Conservation (phyloP, 139 green algal genomes). For the Coelastrella sp. region DNA sequence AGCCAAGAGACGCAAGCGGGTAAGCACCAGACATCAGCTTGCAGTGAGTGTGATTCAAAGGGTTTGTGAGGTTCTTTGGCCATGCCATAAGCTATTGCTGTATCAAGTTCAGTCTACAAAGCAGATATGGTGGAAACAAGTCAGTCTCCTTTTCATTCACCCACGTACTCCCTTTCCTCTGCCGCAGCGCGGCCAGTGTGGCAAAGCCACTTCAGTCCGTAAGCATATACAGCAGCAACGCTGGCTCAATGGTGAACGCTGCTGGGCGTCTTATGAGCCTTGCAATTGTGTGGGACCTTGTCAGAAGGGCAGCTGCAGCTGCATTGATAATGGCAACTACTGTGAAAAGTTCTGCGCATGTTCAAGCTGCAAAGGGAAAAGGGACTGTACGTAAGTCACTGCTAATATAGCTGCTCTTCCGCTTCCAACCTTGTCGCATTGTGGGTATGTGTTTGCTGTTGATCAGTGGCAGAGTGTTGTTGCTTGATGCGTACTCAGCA, state of each 20-base stretch:
- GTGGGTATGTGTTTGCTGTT: background rate
- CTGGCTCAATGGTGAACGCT: background rate
- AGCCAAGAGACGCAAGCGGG: background rate
- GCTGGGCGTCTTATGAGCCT: constrained; percentile 45
- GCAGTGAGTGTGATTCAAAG: background rate
- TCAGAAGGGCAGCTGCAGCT: constrained; percentile 56
- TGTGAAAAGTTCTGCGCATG: constrained; percentile 80
- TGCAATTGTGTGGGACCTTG: constrained; percentile 59
- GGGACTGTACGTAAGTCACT: constrained; percentile 47
- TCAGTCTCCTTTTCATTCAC: no score
- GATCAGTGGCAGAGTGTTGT: no score
- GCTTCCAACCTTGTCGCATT: background rate
- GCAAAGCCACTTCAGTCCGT: background rate
- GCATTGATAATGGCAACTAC: constrained; percentile 66
- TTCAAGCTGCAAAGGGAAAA: constrained; percentile 53
- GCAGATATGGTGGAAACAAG: no score
- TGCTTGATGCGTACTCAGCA: background rate
- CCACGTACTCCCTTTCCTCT: background rate
- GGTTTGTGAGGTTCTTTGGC: no score
- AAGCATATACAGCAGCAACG: constrained; percentile 3
- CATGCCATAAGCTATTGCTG: no score
- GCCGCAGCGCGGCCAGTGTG: background rate
- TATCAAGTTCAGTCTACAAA: no score
- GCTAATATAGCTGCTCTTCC: no score
- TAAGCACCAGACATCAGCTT: background rate